Evolutionary conservation across 768 basidiomycete genomes (phyloP), one percentile per base, ranked within the genome.

Genomic region (Auriculariales sp.): DNA sequence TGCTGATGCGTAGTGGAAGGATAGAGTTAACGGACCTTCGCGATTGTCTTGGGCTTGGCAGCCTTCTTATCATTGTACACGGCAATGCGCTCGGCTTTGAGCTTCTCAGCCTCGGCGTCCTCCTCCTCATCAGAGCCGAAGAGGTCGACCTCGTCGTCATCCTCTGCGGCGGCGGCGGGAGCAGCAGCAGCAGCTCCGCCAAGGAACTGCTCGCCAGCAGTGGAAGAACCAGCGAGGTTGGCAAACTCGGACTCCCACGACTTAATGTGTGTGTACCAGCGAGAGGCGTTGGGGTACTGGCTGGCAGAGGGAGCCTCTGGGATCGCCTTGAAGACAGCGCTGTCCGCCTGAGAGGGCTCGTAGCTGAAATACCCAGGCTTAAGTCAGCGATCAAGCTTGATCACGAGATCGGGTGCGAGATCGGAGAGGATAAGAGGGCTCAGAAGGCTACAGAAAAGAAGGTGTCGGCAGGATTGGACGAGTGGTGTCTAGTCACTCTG

Each of bases 201-300:
- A 55, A 83, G 64, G 64, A 92, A 84, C 12, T 77, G 68, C 61
- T 83, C 78, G 25, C 83, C 79, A 31, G 88, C 89, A 27, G 71
- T 80, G 67, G 88, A 91, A 57, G 89, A 84, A 52, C 92, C 92
- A 33, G 90, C 71, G 52, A 97, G 76, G 56, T 79, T 72, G 49
- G 64, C 71, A 70, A 83, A 81, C 68, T 95, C 90, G 45, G 78
- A 65, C 49, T 73, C 68, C 66, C 86, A 94, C 15, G 92, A 92
- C 57, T 81, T 72, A 68, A 95, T 94, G 70, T 98, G 95, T 54
- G 69, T 79, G 76, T 90, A 94, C 94, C 94, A 98, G 61, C 94
- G 75, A 29, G 83, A 74, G 48, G 79, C 77, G 66, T 88, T 74
- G 52, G 89, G 88, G 66, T 74, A 72, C 47, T 71, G 61, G 39